These are phyloP conservation scores for Setaria italica DNA, from an alignment of 202 grass and related monocot species.

Conservation along the genomic window DNA sequence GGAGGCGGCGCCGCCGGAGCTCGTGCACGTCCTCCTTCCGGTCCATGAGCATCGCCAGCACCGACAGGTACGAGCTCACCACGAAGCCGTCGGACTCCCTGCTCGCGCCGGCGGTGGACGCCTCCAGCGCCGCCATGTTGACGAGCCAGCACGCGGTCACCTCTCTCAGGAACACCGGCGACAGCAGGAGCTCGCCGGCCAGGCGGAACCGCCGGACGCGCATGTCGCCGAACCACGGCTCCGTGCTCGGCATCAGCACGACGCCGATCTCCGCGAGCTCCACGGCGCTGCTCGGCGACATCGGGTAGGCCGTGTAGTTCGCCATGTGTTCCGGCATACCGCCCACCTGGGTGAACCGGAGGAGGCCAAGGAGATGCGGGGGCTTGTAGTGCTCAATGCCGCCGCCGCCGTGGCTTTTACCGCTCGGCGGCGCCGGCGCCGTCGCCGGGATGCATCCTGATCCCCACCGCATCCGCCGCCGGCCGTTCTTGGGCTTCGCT, in stretches of 20 bases:
- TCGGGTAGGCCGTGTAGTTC: no score
- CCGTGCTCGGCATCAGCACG: neutral
- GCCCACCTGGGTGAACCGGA: neutral
- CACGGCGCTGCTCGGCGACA: neutral
- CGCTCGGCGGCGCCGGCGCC: no score
- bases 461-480: neutral
- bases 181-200: neutral
- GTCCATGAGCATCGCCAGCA: constrained; percentile 27
- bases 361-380: neutral
- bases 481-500: no score
- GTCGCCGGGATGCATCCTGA: no score
- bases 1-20: neutral
- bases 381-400: no score
- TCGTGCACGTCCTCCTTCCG: neutral
- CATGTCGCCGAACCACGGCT: neutral
- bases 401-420: neutral
- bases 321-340: fast-evolving
- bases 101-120: neutral
- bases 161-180: neutral
- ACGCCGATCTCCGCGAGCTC: constrained; percentile 2
- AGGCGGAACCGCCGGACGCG: fast-evolving
- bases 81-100: neutral
- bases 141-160: neutral
- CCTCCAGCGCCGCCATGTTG: constrained; percentile 27
- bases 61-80: neutral